Evolutionary conservation across 768 basidiomycete species (phyloP).

Genomic region (Pulveroboletus ravenelii): DNA sequence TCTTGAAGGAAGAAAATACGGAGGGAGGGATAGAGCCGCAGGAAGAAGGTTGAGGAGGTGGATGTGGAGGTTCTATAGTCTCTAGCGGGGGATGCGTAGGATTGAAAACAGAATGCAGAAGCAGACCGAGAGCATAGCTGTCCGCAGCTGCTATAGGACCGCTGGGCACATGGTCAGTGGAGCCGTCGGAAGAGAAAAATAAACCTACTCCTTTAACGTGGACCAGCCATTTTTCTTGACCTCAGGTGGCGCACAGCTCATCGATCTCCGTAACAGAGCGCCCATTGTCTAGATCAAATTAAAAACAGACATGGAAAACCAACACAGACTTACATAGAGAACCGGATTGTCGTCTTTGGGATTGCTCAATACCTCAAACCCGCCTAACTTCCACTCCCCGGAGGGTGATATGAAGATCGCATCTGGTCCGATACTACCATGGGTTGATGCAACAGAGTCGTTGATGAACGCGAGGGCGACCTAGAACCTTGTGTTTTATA

Average conservation of each 20-base stretch:
- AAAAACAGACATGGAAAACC: constrained; percentile 7
- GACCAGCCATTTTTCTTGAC: constrained; percentile 87
- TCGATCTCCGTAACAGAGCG: constrained; percentile 56
- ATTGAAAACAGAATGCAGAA: constrained; percentile 87
- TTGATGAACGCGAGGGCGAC: constrained; percentile 90
- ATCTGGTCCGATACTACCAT: constrained; percentile 70
- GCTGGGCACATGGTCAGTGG: constrained; percentile 25
- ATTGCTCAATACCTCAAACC: constrained; percentile 86
- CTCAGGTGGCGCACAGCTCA: constrained; percentile 71
- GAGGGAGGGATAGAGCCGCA: constrained; percentile 71
- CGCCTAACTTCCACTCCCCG: constrained; percentile 96
- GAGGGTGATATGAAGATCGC: constrained; percentile 88
- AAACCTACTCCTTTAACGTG: constrained; percentile 67
- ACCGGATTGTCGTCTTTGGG: constrained; percentile 74
- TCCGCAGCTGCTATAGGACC: constrained; percentile 64
- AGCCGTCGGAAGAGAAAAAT: background rate
- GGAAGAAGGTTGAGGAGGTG: constrained; percentile 70
- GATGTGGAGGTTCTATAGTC: constrained; percentile 66
- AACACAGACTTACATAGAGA: constrained; percentile 61
- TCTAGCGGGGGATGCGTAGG: constrained; percentile 68
- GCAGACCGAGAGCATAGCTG: constrained; percentile 82
- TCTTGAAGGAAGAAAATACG: constrained; percentile 80
- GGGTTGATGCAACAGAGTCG: constrained; percentile 73
- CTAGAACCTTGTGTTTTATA: constrained; percentile 34
- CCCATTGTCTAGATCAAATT: constrained; percentile 55